These are phyloP conservation scores for Plasmopara muralis DNA, from an alignment of 352 stramenopile species.

Conservation along the genomic window DNA sequence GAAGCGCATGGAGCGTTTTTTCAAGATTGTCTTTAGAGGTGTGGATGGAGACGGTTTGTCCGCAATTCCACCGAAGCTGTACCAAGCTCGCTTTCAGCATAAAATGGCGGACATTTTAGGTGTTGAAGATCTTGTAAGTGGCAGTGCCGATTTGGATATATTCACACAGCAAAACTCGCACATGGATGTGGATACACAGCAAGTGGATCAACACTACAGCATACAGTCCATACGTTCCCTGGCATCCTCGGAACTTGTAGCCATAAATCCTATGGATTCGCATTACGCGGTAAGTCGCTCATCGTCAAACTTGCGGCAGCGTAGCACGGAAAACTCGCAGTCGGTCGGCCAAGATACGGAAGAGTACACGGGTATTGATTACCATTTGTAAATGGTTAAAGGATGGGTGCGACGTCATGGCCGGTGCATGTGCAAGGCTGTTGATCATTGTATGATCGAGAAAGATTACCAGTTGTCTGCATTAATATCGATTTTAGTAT, in stretches of 20 bases:
- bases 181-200: conserved; percentile 79
- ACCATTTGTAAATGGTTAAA: conserved; percentile 54
- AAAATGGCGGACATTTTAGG: conserved; percentile 85
- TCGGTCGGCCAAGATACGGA: conserved; percentile 73
- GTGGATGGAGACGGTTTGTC: conserved; percentile 77
- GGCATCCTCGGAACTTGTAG: conserved; percentile 54
- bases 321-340: conserved; percentile 52
- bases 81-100: conserved; percentile 80
- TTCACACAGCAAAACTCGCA: conserved; percentile 84
- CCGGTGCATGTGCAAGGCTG: neutral
- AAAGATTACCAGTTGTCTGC: too few relatives aligned
- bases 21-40: conserved; percentile 83
- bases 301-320: conserved; percentile 47
- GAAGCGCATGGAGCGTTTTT: conserved; percentile 82
- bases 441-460: neutral
- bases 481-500: too few relatives aligned
- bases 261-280: conserved; percentile 47
- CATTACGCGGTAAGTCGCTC: conserved; percentile 56
- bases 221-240: conserved; percentile 71
- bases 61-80: conserved; percentile 76
- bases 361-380: conserved; percentile 81
- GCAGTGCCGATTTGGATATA: conserved; percentile 38
- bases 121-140: conserved; percentile 59
- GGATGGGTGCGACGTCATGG: neutral
- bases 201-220: conserved; percentile 43